Evolutionary conservation across 306 rosid genomes (phyloP).

Genomic region (Morella rubra): DNA sequence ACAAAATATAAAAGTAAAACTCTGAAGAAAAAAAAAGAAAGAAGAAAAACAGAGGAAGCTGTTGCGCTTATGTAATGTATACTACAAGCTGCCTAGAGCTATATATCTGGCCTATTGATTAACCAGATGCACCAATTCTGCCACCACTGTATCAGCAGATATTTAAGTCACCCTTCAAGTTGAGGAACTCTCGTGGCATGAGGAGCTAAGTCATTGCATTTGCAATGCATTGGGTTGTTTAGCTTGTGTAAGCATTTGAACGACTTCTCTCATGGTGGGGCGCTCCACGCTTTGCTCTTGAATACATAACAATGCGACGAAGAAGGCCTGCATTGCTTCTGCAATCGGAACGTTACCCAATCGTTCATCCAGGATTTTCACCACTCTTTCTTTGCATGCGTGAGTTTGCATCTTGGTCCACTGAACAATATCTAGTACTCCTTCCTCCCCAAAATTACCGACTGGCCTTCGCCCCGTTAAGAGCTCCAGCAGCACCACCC

Average conservation of each 20-base stretch:
- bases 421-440: constrained; percentile 73
- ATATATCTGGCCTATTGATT: background rate
- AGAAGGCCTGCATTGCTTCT: constrained; percentile 77
- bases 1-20: background rate
- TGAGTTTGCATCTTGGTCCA: constrained; percentile 74
- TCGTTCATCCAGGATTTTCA: constrained; percentile 61
- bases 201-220: constrained; percentile 34
- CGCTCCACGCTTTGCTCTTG: constrained; percentile 84
- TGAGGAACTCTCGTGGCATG: background rate
- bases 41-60: background rate
- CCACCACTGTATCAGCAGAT: background rate
- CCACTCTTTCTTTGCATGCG: constrained; percentile 57
- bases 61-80: background rate
- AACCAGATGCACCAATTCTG: background rate
- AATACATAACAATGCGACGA: constrained; percentile 81
- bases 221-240: constrained; percentile 62
- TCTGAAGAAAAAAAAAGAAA: background rate
- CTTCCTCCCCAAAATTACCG: constrained; percentile 84
- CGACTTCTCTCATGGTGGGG: constrained; percentile 94
- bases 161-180: background rate
- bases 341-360: constrained; percentile 49
- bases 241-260: constrained; percentile 84
- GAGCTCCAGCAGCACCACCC: constrained; percentile 79
- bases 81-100: background rate
- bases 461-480: constrained; percentile 72